Conservation (phyloP, 2,329 filamentous ascomycete genomes). For the Pyrenophora seminiperda region DNA sequence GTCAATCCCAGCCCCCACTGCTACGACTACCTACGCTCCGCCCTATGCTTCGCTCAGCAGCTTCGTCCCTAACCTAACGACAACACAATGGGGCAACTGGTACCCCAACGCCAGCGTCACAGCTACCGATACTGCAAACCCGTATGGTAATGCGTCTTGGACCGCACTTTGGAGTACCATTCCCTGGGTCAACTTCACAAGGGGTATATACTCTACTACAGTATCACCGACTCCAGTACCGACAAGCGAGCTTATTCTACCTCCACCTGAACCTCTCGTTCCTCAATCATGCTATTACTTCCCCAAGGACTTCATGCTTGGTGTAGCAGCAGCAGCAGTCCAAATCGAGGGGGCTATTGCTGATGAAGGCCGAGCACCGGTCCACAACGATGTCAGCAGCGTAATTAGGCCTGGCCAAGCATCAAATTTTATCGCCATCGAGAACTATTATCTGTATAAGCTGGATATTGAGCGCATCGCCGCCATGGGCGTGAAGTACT, state of each 20-base stretch:
- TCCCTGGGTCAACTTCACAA: slow-evolving; percentile 45
- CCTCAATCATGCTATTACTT: slow-evolving; percentile 58
- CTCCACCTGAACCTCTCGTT: slow-evolving; percentile 58
- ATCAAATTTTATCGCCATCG: slow-evolving; percentile 47
- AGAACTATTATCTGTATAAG: slow-evolving; percentile 62
- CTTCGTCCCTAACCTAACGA: slow-evolving; percentile 45
- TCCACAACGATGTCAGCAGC: slow-evolving; percentile 23
- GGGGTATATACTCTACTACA: slow-evolving; percentile 56
- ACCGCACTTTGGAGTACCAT: slow-evolving; percentile 46
- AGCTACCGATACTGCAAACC: slow-evolving; percentile 42
- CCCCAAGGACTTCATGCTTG: slow-evolving; percentile 52
- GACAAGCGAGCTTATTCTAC: slow-evolving; percentile 60
- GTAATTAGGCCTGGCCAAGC: slow-evolving; percentile 14
- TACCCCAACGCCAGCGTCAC: slow-evolving; percentile 42
- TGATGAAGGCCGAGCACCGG: slow-evolving; percentile 37
- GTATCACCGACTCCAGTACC: slow-evolving; percentile 62
- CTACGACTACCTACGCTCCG: slow-evolving; percentile 45
- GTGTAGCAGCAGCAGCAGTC: slow-evolving; percentile 34
- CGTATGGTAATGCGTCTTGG: slow-evolving; percentile 51
- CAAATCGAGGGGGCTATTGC: slow-evolving; percentile 42
- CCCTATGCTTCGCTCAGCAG: slow-evolving; percentile 43
- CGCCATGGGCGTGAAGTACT: slow-evolving; percentile 58
- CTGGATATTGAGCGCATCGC: slow-evolving; percentile 61
- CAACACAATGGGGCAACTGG: slow-evolving; percentile 53
- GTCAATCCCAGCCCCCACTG: slow-evolving; percentile 39